Percentiles rank a stretch among this genome's conserved stretches.
These are phyloP conservation scores for Beauveria sp. DNA, from an alignment of 2,329 filamentous ascomycete genomes.

Conservation along the genomic window DNA sequence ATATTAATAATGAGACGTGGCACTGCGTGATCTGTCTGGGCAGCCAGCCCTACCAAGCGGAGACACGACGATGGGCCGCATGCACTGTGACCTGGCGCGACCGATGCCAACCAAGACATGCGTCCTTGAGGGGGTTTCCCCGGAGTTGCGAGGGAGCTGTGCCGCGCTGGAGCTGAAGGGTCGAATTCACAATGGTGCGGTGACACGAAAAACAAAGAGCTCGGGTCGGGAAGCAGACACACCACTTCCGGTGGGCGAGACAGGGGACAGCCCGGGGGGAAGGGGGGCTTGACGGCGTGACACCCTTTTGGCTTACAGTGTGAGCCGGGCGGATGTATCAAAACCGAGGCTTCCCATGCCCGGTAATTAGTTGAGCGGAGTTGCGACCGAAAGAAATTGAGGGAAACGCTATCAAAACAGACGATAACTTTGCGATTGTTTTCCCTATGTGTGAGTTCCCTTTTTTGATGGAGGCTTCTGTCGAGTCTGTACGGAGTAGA, in stretches of 20 bases:
- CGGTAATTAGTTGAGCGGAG: not conserved
- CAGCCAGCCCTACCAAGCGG: slow-evolving; percentile 1
- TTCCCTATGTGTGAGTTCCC: not conserved
- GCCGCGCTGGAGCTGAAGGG: not conserved
- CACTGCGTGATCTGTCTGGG: not conserved
- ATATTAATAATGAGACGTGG: not conserved
- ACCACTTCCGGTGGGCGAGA: not conserved
- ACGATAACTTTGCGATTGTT: not conserved
- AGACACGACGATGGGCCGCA: slow-evolving; percentile 1
- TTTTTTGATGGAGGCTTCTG: not conserved
- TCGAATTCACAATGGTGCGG: not conserved
- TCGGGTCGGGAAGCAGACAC: not conserved
- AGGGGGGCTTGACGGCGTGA: not conserved
- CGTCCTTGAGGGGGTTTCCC: too few relatives aligned
- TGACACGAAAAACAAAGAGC: not conserved
- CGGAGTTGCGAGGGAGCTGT: not conserved
- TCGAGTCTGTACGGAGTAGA: not conserved
- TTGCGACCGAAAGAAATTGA: not conserved
- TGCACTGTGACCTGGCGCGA: not conserved
- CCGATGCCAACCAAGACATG: not conserved
- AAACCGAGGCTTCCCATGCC: not conserved
- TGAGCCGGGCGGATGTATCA: not conserved
- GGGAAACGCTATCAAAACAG: not conserved
- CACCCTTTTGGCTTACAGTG: not conserved
- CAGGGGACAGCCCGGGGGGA: not conserved